Evolutionary conservation across 108 stramenopile genomes (phyloP).

Genomic region (Nitzschia putrida): DNA sequence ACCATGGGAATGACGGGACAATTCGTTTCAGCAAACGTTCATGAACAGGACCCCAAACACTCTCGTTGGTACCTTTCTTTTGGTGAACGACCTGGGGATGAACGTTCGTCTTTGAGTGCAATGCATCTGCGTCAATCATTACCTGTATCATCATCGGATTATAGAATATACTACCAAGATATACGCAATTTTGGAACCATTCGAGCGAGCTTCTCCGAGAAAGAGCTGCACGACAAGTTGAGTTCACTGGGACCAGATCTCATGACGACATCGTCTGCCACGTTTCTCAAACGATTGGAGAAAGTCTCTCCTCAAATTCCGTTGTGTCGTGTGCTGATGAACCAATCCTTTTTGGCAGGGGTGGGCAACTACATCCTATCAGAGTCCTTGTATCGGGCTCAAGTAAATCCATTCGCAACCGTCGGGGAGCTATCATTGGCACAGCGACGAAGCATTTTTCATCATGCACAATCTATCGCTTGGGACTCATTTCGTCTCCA

Average conservation of each 20-base stretch:
- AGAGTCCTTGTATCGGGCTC: slow-evolving; percentile 72
- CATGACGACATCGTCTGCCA: no score
- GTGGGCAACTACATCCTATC: slow-evolving; percentile 83
- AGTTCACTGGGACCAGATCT: slow-evolving; percentile 72
- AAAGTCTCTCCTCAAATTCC: no score
- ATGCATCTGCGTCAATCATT: not conserved
- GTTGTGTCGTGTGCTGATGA: no score
- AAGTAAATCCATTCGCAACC: slow-evolving; percentile 74
- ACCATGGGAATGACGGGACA: slow-evolving; percentile 85
- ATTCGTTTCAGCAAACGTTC: slow-evolving; percentile 55
- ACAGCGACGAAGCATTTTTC: slow-evolving; percentile 40
- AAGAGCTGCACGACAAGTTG: slow-evolving; percentile 67
- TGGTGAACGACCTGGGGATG: no score
- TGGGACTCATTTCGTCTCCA: slow-evolving; percentile 60
- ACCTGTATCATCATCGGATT: slow-evolving; percentile 21
- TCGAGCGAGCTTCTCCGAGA: slow-evolving; percentile 58
- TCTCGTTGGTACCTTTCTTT: slow-evolving; percentile 78
- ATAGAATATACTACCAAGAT: slow-evolving; percentile 62
- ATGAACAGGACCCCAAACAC: slow-evolving; percentile 24
- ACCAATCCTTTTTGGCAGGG: no score
- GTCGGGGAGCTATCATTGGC: slow-evolving; percentile 55
- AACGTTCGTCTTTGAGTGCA: no score
- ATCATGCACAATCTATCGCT: slow-evolving; percentile 51
- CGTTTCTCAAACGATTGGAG: slow-evolving; percentile 46
- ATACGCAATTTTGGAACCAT: slow-evolving; percentile 83